These are phyloP conservation scores for Globisporangium viniferum DNA, from an alignment of 352 stramenopile genomes.

Conservation along the genomic window DNA sequence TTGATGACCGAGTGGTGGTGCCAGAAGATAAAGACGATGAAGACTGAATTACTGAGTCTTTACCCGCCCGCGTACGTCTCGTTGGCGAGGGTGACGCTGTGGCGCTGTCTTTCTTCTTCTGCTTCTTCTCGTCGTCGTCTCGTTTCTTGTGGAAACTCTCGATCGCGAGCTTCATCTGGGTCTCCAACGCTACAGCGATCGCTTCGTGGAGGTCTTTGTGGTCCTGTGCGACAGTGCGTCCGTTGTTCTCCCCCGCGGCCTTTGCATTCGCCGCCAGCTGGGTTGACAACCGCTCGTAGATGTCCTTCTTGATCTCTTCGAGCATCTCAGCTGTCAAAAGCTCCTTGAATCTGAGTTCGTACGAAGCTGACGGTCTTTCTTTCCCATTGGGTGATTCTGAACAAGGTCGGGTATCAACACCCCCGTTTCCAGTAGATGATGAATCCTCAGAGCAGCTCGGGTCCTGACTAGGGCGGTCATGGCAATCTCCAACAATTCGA, in stretches of 20 bases:
- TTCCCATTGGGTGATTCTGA: constrained; percentile 4
- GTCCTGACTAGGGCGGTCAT: not conserved
- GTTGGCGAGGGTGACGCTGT: constrained; percentile 7
- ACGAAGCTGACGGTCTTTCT: not conserved
- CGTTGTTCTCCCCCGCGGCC: not conserved
- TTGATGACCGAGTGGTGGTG: not conserved
- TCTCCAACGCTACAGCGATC: constrained; percentile 47
- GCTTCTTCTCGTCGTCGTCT: constrained; percentile 13
- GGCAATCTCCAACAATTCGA: not conserved
- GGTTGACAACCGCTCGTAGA: constrained; percentile 47
- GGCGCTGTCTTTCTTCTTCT: not conserved
- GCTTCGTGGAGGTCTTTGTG: constrained; percentile 40
- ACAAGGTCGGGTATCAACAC: not conserved
- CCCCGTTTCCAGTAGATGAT: not conserved
- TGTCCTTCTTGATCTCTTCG: constrained; percentile 59
- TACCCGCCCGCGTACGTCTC: constrained; percentile 3
- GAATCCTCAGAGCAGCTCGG: not conserved
- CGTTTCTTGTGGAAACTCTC: constrained; percentile 25
- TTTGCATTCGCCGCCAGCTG: constrained; percentile 25
- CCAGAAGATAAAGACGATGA: not conserved
- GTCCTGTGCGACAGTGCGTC: constrained; percentile 14
- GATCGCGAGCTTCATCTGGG: constrained; percentile 40
- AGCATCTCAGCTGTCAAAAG: constrained; percentile 46
- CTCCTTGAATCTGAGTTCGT: constrained; percentile 50
- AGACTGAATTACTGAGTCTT: not conserved